Percentiles rank a stretch among this genome's conserved stretches.
These are phyloP conservation scores for Boeremia lycopersici DNA, from an alignment of 2,329 filamentous ascomycete genomes.

Conservation along the genomic window DNA sequence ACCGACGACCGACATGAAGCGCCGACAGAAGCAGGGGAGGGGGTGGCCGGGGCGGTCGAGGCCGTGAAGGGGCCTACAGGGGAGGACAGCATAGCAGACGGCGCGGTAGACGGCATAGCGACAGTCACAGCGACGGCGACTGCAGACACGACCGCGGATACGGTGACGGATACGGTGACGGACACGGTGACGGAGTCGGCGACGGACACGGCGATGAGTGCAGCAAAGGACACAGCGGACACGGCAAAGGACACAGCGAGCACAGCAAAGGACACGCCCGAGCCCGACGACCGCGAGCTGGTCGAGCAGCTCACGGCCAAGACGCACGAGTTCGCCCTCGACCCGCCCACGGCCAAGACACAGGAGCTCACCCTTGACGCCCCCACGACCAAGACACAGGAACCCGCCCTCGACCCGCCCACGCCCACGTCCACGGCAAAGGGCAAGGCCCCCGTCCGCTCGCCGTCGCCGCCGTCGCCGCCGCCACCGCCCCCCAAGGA, in stretches of 20 bases:
- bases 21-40: conserved; percentile 23
- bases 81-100: neutral
- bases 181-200: too few species aligned
- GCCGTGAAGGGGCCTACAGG: neutral
- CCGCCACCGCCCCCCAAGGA: conserved; percentile 59
- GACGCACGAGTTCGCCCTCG: conserved; percentile 19
- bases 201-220: too few species aligned
- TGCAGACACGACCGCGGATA: too few species aligned
- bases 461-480: conserved; percentile 49
- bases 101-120: neutral
- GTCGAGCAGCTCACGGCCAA: conserved; percentile 27
- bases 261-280: too few species aligned
- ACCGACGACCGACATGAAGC: conserved; percentile 28
- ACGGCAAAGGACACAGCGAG: too few species aligned
- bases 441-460: conserved; percentile 39
- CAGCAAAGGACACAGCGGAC: too few species aligned
- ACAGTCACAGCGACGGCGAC: too few species aligned
- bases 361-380: conserved; percentile 19
- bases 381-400: conserved; percentile 26
- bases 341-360: conserved; percentile 28
- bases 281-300: neutral
- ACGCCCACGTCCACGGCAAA: conserved; percentile 21
- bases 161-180: too few species aligned
- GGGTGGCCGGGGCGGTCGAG: neutral
- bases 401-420: conserved; percentile 19